Evolutionary conservation across 1,139 yeast species (phyloP), one percentile per base, ranked within the genome.

Genomic region (Meyerozyma carpophila): DNA sequence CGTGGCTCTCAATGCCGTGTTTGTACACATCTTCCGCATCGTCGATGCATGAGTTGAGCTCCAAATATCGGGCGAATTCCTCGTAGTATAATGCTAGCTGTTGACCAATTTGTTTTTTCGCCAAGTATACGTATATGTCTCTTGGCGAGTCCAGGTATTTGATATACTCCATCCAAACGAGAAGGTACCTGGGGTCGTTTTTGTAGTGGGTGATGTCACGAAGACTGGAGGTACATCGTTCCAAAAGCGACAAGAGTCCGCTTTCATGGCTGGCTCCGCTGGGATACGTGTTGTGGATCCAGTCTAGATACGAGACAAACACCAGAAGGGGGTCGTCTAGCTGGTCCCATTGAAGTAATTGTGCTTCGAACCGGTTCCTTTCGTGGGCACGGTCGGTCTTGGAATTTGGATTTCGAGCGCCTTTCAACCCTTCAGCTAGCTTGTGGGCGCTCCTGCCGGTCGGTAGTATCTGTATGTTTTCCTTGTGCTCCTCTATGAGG

Each of bases 241-340:
- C 96, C 25, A 90, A 67, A 5, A 87, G 61, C 20, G 66, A 70
- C 16, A 89, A 65, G 43, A 89, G 67, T 0, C 90, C 91, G 50
- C 90, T 84, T 36, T 82, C 85, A 3, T 73, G 68, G 8, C 77
- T 76, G 20, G 75, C 70, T 0, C 95, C 95, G 38, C 82, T 82
- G 0, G 95, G 91, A 52, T 65, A 85, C 36, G 73, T 75, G 39
- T 74, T 73, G 44, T 77, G 80, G 7, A 81, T 79, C 96, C 96
- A 91, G 13, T 69, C 62, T 13, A 91, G 72, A 52, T 88, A 90
- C 18, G 82, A 83, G 20, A 88, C 55, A 61, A 76, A 89, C 1
- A 81, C 77, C 47, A 84, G 87, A 26, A 90, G 62, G 0, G 97
- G 96, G 56, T 91, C 97, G 62, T 90, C 96, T 36, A 80, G 60